These are phyloP conservation scores for Adansonia madagascariensis DNA, from an alignment of 441 rosid genomes.

Conservation along the genomic window DNA sequence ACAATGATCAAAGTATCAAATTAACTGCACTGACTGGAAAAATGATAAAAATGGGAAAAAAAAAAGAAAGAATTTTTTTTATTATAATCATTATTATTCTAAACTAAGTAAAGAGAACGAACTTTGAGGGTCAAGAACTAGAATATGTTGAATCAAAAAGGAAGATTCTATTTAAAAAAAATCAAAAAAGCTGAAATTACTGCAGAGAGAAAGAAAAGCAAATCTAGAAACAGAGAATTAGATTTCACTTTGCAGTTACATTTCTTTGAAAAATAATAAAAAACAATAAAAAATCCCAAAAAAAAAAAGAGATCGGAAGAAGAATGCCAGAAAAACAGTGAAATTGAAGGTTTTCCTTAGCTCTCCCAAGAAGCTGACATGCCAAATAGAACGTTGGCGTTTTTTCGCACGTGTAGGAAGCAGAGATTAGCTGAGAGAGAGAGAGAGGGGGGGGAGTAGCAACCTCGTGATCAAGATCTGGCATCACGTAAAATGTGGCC, in stretches of 20 bases:
- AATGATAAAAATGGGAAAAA: constrained; percentile 16
- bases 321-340: background rate
- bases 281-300: constrained; percentile 12
- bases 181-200: constrained; percentile 36
- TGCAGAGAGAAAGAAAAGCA: constrained; percentile 31
- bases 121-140: constrained; percentile 20
- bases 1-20: constrained; percentile 12
- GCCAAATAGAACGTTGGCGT: background rate
- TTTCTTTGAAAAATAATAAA: background rate
- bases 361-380: constrained; percentile 16
- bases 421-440: constrained; percentile 2
- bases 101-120: constrained; percentile 20
- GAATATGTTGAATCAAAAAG: constrained; percentile 3
- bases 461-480: constrained; percentile 41
- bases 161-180: constrained; percentile 18
- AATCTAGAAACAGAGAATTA: constrained; percentile 34
- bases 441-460: background rate
- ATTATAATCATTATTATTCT: background rate
- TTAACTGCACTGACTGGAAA: constrained; percentile 18
- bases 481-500: constrained; percentile 43
- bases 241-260: constrained; percentile 32
- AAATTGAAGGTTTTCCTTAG: background rate
- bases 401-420: constrained; percentile 5
- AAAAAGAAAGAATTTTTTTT: constrained; percentile 4
- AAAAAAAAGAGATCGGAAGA: constrained; percentile 39